phyloP scores from a whole-genome alignment of 768 basidiomycete species.

The Cantharellus cinnabarinus region DNA sequence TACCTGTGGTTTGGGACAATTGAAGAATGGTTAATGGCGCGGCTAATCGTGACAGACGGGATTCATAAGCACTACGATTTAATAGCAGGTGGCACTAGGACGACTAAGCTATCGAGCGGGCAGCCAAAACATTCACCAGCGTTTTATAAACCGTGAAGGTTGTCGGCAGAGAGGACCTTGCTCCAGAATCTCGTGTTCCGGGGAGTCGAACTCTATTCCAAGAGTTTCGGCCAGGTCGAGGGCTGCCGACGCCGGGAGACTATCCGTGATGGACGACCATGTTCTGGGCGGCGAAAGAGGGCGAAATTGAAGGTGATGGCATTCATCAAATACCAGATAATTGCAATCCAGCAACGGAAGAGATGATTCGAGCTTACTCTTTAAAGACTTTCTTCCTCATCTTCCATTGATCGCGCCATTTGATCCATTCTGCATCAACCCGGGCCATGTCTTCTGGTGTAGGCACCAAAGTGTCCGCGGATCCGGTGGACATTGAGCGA shows the following conservation, averaged over 20 bases:
- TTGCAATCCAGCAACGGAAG: not conserved
- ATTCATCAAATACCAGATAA: not conserved
- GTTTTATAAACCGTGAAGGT: not conserved
- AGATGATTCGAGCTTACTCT: constrained; percentile 27
- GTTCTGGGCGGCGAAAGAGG: constrained; percentile 27
- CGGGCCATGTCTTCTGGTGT: constrained; percentile 48
- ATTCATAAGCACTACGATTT: not conserved
- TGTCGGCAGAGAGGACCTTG: constrained; percentile 32
- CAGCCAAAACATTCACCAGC: not conserved
- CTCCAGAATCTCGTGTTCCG: constrained; percentile 50
- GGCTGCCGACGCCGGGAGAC: constrained; percentile 44
- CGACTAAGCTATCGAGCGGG: not conserved
- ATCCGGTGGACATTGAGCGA: constrained; percentile 27
- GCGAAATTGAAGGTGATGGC: not conserved
- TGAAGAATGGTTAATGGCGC: too few species aligned
- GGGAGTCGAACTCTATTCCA: constrained; percentile 58
- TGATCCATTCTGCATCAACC: constrained; percentile 53
- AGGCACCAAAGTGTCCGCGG: constrained; percentile 26
- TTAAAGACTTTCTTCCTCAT: constrained; percentile 55
- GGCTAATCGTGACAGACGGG: too few species aligned
- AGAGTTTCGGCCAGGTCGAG: constrained; percentile 51
- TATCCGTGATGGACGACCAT: constrained; percentile 51
- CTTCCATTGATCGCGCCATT: constrained; percentile 69
- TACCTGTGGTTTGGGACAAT: too few species aligned
- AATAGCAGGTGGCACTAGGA: not conserved